phyloP scores from a whole-genome alignment of 257 asterid genomes.

The Ajuga chamaepitys region DNA sequence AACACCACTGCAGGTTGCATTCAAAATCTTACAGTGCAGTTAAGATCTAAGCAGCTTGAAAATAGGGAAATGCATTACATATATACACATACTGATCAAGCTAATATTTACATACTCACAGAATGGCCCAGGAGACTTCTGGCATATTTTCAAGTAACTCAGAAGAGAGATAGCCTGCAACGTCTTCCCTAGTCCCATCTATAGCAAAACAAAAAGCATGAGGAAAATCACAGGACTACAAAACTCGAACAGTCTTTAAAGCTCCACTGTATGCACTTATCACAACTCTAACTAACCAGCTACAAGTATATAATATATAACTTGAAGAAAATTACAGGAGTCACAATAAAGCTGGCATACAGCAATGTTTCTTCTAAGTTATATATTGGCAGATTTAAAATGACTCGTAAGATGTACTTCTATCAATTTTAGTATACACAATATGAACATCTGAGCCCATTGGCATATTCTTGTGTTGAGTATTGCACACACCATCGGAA shows the following conservation, averaged over 20 bases:
- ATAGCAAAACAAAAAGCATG: constrained; percentile 17
- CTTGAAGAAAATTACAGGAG: too few species aligned
- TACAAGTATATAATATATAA: not conserved
- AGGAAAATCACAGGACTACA: constrained; percentile 7
- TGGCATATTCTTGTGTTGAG: not conserved
- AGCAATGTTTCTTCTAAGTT: not conserved
- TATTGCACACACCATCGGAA: not conserved
- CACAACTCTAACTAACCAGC: not conserved
- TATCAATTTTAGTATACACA: not conserved
- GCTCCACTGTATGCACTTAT: not conserved
- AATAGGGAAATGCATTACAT: not conserved
- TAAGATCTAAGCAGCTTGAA: not conserved
- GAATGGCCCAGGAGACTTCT: constrained; percentile 68
- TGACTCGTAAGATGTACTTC: constrained; percentile 2
- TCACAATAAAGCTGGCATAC: not conserved
- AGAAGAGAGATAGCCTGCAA: constrained; percentile 82
- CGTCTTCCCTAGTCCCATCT: constrained; percentile 98
- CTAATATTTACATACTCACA: constrained; percentile 44
- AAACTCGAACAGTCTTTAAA: not conserved
- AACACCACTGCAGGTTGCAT: constrained; percentile 66
- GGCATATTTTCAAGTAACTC: constrained; percentile 72
- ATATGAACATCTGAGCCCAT: not conserved
- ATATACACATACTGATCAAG: not conserved
- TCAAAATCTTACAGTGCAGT: constrained; percentile 10
- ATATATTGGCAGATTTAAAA: constrained; percentile 2